Evolutionary conservation across 78 protist species (phyloP).

Genomic region (Chrysochromulina tobinii): DNA sequence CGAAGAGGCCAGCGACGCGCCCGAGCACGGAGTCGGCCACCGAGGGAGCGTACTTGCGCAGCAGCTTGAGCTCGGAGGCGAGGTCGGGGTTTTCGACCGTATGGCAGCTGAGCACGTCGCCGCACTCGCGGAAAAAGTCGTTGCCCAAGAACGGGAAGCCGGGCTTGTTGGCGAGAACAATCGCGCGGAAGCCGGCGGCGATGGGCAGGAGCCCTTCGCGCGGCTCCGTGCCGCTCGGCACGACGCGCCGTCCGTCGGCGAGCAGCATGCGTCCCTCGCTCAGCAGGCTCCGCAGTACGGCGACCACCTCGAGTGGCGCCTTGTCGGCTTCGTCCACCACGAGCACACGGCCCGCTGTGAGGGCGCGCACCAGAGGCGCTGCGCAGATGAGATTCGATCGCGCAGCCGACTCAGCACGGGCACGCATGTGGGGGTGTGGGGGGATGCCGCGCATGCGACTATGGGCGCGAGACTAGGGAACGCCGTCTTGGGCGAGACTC

Average conservation of each 20-base stretch:
- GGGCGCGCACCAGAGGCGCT: constrained; percentile 74
- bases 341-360: constrained; percentile 53
- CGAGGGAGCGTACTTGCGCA: constrained; percentile 45
- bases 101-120: constrained; percentile 51
- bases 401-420: too few relatives aligned
- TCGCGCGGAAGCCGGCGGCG: constrained; percentile 70
- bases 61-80: constrained; percentile 32
- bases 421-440: too few relatives aligned
- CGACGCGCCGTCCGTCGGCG: background rate
- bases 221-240: background rate
- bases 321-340: constrained; percentile 86
- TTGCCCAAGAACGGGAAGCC: constrained; percentile 84
- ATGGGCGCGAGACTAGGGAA: too few relatives aligned
- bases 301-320: background rate
- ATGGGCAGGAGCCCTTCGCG: background rate
- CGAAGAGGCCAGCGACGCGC: background rate
- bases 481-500: too few relatives aligned
- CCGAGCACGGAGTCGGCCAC: constrained; percentile 4
- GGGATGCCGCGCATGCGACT: too few relatives aligned
- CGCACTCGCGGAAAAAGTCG: constrained; percentile 69
- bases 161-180: constrained; percentile 80
- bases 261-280: background rate
- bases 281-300: constrained; percentile 14
- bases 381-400: too few relatives aligned
- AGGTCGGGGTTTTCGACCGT: constrained; percentile 54